Evolutionary conservation across 805 yeast genomes (phyloP).

Genomic region (Yamadazyma kitorensis): DNA sequence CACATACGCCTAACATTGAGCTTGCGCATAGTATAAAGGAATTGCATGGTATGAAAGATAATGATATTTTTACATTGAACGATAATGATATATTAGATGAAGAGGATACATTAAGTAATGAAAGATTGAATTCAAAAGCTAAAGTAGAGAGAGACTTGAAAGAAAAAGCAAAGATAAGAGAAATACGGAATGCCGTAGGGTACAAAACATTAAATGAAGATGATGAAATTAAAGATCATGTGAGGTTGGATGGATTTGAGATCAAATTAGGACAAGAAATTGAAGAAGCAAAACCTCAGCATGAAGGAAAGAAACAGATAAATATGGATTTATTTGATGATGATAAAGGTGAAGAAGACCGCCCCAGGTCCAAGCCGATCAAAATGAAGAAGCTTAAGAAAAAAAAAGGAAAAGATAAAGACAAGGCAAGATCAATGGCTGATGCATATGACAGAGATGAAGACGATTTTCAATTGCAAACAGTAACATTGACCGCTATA

Average conservation of each 20-base stretch:
- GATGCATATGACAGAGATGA: constrained; percentile 14
- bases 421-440: too few relatives aligned
- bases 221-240: constrained; percentile 14
- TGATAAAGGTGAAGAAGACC: constrained; percentile 1
- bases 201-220: constrained; percentile 9
- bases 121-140: constrained; percentile 21
- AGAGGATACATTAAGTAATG: constrained; percentile 37
- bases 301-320: constrained; percentile 1
- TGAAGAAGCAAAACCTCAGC: background rate
- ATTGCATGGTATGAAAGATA: constrained; percentile 35
- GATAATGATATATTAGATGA: constrained; percentile 42
- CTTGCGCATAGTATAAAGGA: constrained; percentile 47
- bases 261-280: background rate
- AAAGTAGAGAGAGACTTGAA: constrained; percentile 27
- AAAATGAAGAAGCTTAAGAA: constrained; percentile 45
- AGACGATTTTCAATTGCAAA: constrained; percentile 19
- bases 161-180: constrained; percentile 15
- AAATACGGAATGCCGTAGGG: constrained; percentile 3
- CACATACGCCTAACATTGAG: constrained; percentile 30
- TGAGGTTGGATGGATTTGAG: constrained; percentile 3
- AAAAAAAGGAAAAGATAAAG: constrained; percentile 30
- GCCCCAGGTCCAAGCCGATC: constrained; percentile 19
- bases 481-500: constrained; percentile 27
- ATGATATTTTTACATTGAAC: constrained; percentile 55
- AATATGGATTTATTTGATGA: constrained; percentile 10